A percentile compares a stretch with the other conserved stretches of the same genome.
Conservation (phyloP, 768 basidiomycete genomes). For the Boletus insuetus region DNA sequence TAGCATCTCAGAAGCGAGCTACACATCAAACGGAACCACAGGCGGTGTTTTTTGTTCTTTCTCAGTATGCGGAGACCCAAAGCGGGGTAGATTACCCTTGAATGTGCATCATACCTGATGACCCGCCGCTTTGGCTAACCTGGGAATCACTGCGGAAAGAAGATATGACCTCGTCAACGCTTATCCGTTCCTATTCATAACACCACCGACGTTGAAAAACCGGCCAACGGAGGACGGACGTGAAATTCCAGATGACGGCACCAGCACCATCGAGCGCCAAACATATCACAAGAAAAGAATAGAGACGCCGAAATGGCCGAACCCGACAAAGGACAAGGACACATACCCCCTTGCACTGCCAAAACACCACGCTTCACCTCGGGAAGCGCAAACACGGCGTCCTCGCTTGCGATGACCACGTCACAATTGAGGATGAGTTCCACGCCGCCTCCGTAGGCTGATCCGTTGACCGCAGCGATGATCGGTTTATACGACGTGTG, state of each 20-base stretch:
- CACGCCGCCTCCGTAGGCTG: constrained; percentile 63
- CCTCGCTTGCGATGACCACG: constrained; percentile 63
- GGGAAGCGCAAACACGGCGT: constrained; percentile 69
- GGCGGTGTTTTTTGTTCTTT: constrained; percentile 4
- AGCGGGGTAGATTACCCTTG: constrained; percentile 6
- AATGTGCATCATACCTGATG: constrained; percentile 58
- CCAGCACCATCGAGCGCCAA: not conserved
- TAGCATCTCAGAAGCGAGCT: constrained; percentile 77
- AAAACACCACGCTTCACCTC: constrained; percentile 79
- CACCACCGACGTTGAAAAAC: not conserved
- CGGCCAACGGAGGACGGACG: not conserved
- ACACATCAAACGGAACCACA: not conserved
- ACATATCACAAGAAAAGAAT: not conserved
- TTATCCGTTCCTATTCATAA: constrained; percentile 3
- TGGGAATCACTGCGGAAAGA: constrained; percentile 55
- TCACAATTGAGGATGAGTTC: constrained; percentile 77
- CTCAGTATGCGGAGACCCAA: constrained; percentile 13
- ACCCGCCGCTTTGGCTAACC: constrained; percentile 61
- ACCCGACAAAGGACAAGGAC: not conserved
- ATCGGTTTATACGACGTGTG: constrained; percentile 63
- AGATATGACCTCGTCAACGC: constrained; percentile 11
- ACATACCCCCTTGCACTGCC: constrained; percentile 67
- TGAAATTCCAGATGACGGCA: not conserved
- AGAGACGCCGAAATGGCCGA: not conserved
- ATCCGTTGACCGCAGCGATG: constrained; percentile 79